Percentiles rank a stretch among this genome's conserved stretches.
Conservation (phyloP, 305 asterid genomes). For the Solanum chacoense region DNA sequence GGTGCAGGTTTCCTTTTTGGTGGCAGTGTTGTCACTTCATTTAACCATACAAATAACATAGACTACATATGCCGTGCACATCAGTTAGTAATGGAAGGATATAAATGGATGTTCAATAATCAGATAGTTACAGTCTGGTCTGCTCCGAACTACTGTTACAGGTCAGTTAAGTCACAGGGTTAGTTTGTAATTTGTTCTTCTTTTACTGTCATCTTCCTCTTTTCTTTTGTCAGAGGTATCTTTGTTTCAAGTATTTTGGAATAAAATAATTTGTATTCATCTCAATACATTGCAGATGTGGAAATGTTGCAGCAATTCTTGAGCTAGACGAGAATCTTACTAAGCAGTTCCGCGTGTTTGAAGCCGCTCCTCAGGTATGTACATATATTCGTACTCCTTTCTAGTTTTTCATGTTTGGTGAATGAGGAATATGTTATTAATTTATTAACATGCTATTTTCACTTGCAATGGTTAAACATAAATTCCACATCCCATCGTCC, state of each 20-base stretch:
- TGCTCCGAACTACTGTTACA: slow-evolving; percentile 95
- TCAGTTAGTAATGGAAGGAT: slow-evolving; percentile 98
- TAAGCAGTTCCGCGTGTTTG: slow-evolving; percentile 71
- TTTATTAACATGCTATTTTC: not conserved
- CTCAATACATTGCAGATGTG: slow-evolving; percentile 53
- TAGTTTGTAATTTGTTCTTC: not conserved
- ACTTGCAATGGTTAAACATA: not conserved
- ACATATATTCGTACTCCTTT: not conserved
- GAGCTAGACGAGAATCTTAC: slow-evolving; percentile 83
- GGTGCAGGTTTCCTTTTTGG: slow-evolving; percentile 98
- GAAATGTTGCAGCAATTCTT: slow-evolving; percentile 93
- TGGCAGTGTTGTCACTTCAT: slow-evolving; percentile 75
- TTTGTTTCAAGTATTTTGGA: not conserved
- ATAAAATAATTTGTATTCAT: not conserved
- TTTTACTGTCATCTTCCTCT: not conserved
- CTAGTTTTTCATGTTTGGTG: not conserved
- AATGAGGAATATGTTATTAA: not conserved
- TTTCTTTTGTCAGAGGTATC: not conserved
- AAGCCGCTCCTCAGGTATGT: slow-evolving; percentile 91
- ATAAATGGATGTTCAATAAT: slow-evolving; percentile 88
- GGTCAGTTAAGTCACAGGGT: slow-evolving; percentile 24
- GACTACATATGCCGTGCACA: slow-evolving; percentile 97
- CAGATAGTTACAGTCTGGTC: slow-evolving; percentile 99
- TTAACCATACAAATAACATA: slow-evolving; percentile 75
- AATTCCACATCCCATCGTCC: not conserved